Base-by-base conservation (phyloP, 768 basidiomycete species). In the Fibroporia radiculosa region DNA sequence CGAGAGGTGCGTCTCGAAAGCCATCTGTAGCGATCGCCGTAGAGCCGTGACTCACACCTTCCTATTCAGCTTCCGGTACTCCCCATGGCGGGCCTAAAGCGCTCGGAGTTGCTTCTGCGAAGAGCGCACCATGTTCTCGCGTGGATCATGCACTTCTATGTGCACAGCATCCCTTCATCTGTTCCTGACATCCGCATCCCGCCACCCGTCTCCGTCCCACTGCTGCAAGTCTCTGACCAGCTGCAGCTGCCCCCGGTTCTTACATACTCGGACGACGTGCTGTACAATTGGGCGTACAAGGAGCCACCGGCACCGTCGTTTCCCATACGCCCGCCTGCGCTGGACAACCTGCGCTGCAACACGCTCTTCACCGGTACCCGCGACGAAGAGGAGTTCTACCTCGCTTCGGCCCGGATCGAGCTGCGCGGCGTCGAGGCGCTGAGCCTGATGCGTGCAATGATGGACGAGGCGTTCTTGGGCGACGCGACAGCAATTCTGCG, bases 261-360 rank as follows among this genome's bases (percentile, higher is more conserved):
- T 46, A 96, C 92, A 3, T 96, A 92, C 59, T 83, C 92, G 8
- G 92, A 95, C 60, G 84, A 83, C 23, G 92, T 96, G 6, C 74
- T 96, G 22, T 96, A 92, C 66, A 95, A 95, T 60, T 88, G 84
- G 82, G 60, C 55, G 4, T 59, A 58, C 48, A 62, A 57, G 35
- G 37, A n/a, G 6, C 47, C 51, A 12, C 47, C 56, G n/a, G 23
- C 48, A 31, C 38, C 52, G 3, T n/a, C 34, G 5, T 42, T 47
- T 18, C 44, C 49, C 19, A 32, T 46, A 23, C 67, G 71, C 1
- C 66, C 59, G 6, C 69, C 72, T 1, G 66, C 64, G 24, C 62
- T 75, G 4, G 65, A 79, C 43, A 82, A 89, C 56, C 68, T 93
- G 40, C 73, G 74, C 34, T 75, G 73, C 47, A 69, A 71, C 48